Conservation (phyloP, 306 rosid genomes). For the Ziziphus jujuba region DNA sequence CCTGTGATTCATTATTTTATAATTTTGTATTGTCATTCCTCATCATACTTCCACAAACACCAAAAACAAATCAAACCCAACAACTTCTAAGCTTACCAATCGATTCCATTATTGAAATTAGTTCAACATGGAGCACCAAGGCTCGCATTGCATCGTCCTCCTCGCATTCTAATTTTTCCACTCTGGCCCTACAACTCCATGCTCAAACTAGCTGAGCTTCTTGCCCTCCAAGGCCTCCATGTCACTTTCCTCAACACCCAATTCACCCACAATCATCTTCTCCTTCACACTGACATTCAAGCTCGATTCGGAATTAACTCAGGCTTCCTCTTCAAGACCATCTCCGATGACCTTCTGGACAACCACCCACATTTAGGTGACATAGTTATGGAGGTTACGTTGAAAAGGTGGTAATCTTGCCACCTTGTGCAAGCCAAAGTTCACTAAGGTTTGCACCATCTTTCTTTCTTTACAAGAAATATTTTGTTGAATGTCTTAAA, state of each 20-base stretch:
- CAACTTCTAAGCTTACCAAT: too few species aligned
- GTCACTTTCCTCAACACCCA: conserved; percentile 39
- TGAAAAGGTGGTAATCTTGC: too few species aligned
- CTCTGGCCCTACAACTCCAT: conserved; percentile 28
- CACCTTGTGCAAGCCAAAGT: too few species aligned
- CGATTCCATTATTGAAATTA: too few species aligned
- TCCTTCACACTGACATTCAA: not conserved
- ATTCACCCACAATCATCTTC: conserved; percentile 17
- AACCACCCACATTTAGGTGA: conserved; percentile 23
- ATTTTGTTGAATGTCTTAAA: too few species aligned
- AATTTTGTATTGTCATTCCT: too few species aligned
- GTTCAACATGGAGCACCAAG: too few species aligned
- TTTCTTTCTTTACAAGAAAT: too few species aligned
- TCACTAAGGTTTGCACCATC: too few species aligned
- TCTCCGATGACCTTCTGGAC: conserved; percentile 22
- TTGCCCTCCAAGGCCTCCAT: conserved; percentile 22
- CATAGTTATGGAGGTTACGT: not conserved
- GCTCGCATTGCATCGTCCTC: conserved; percentile 11
- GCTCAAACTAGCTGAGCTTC: conserved; percentile 33
- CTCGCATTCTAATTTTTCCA: conserved; percentile 26
- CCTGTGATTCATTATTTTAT: too few species aligned
- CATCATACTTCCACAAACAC: too few species aligned
- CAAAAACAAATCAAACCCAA: too few species aligned
- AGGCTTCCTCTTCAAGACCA: conserved; percentile 30
- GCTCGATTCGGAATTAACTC: conserved; percentile 14